Percentiles rank a stretch among this genome's conserved stretches.
phyloP scores from a whole-genome alignment of 768 basidiomycete genomes.

The Lentinula sp. region DNA sequence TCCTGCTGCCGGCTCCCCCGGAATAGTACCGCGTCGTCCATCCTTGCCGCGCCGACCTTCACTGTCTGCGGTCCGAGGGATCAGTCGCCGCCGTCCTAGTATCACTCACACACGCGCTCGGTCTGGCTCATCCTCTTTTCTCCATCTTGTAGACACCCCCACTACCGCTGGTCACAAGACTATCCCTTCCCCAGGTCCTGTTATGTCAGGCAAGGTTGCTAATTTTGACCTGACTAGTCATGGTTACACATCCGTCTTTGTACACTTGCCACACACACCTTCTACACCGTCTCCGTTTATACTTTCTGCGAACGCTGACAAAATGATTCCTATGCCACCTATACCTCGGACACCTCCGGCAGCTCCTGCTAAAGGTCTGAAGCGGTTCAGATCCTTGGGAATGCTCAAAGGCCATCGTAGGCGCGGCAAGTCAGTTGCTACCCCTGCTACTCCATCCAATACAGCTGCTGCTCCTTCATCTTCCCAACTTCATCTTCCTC shows the following conservation, averaged over 20 bases:
- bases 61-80: conserved; percentile 1
- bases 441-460: background rate
- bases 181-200: conserved; percentile 9
- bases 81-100: background rate
- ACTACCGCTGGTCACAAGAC: conserved; percentile 29
- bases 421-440: background rate
- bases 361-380: background rate
- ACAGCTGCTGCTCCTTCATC: background rate
- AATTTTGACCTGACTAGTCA: conserved; percentile 30
- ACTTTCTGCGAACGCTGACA: background rate
- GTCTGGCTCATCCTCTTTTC: conserved; percentile 16
- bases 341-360: background rate
- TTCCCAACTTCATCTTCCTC: background rate
- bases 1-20: conserved; percentile 4
- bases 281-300: conserved; percentile 4
- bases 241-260: conserved; percentile 37
- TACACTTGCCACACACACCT: conserved; percentile 30
- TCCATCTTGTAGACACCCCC: conserved; percentile 18
- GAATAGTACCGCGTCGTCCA: background rate
- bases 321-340: background rate
- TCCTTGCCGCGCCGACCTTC: conserved; percentile 22
- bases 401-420: background rate
- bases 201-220: conserved; percentile 17
- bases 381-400: background rate
- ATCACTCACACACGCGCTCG: conserved; percentile 16